Evolutionary conservation across 257 asterid genomes (phyloP).

Genomic region (Solanum appendiculatum): DNA sequence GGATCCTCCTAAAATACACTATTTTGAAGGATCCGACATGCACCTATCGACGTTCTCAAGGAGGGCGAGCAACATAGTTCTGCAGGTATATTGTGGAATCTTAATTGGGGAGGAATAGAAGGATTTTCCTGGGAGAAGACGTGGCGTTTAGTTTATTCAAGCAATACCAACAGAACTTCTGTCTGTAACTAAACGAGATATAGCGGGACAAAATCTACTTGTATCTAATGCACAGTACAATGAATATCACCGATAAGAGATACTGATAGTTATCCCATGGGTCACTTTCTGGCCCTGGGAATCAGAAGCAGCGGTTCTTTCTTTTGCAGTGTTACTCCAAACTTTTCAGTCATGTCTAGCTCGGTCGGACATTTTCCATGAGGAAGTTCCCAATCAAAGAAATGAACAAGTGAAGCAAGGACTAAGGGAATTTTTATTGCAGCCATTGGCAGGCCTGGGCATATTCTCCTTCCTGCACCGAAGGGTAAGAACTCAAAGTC

Average conservation of each 20-base stretch:
- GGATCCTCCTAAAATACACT: too few relatives aligned
- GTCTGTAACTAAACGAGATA: too few relatives aligned
- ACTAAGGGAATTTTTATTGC: constrained; percentile 8
- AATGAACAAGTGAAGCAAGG: constrained; percentile 17
- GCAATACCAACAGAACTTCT: too few relatives aligned
- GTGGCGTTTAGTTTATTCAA: too few relatives aligned
- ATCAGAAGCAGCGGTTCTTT: constrained; percentile 15
- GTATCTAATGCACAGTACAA: neutral
- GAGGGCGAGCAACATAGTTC: too few relatives aligned
- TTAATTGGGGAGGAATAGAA: too few relatives aligned
- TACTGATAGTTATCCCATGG: neutral
- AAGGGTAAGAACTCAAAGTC: constrained; percentile 35
- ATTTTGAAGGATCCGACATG: too few relatives aligned
- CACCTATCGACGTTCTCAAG: too few relatives aligned
- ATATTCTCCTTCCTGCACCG: constrained; percentile 43
- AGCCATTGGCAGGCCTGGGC: constrained; percentile 42
- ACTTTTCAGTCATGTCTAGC: constrained; percentile 14
- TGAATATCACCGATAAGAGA: neutral
- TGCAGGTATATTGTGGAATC: too few relatives aligned
- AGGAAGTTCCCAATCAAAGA: constrained; percentile 25
- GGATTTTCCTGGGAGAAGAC: too few relatives aligned
- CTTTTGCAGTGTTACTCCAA: constrained; percentile 14
- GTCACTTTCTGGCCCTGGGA: constrained; percentile 19
- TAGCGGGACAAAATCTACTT: neutral
- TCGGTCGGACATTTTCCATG: neutral